Percentiles rank a stretch among this genome's conserved stretches.
phyloP scores from a whole-genome alignment of 2,329 filamentous ascomycete species.

The Calonectria henricotiae region DNA sequence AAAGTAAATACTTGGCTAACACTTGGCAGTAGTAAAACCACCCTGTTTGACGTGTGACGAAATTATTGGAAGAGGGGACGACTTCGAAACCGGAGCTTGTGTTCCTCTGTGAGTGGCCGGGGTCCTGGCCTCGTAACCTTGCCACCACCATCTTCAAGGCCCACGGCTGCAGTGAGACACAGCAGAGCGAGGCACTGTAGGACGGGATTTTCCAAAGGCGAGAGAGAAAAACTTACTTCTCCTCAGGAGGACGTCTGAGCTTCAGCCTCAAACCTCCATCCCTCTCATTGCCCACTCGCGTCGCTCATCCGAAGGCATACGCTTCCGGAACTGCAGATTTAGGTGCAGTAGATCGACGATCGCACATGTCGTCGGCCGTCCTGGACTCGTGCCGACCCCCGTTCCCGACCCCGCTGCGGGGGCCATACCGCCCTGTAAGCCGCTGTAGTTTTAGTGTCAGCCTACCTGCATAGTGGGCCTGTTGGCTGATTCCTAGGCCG shows the following conservation, averaged over 20 bases:
- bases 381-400: conserved; percentile 2
- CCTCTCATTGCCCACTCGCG: background rate
- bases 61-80: conserved; percentile 25
- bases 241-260: background rate
- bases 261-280: background rate
- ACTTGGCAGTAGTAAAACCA: conserved; percentile 7
- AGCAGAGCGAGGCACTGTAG: background rate
- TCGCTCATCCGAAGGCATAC: background rate
- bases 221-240: background rate
- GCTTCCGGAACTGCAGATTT: conserved; percentile 7
- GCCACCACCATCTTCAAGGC: conserved; percentile 5
- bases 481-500: conserved; percentile 7
- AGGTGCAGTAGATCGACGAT: conserved; percentile 23
- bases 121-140: conserved; percentile 7
- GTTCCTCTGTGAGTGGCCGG: conserved; percentile 12
- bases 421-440: conserved; percentile 20
- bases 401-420: conserved; percentile 15
- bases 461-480: conserved; percentile 9
- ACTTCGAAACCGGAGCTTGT: conserved; percentile 22
- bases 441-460: conserved; percentile 24
- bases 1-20: conserved; percentile 5
- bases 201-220: background rate
- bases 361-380: conserved; percentile 15
- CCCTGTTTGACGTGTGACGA: conserved; percentile 23
- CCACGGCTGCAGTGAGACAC: conserved; percentile 14